These are phyloP conservation scores for Pichia gijzeniarum DNA, from an alignment of 805 yeast species.

Conservation along the genomic window DNA sequence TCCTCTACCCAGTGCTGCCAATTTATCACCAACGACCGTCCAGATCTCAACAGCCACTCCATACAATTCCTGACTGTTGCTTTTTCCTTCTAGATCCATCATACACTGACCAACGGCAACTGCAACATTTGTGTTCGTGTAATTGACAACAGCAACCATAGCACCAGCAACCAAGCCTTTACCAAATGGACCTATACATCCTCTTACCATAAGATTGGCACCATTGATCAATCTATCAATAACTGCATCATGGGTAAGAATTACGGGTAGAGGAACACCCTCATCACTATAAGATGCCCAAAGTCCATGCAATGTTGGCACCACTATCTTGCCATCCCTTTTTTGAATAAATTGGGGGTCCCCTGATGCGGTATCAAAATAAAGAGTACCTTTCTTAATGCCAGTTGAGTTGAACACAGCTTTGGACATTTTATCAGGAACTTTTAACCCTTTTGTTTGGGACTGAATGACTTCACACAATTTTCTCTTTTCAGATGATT, in stretches of 20 bases:
- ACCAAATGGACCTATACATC: slow-evolving; percentile 58
- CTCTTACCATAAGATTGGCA: slow-evolving; percentile 77
- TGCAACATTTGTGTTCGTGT: slow-evolving; percentile 52
- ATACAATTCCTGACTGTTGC: slow-evolving; percentile 46
- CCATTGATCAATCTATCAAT: slow-evolving; percentile 66
- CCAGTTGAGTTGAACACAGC: slow-evolving; percentile 53
- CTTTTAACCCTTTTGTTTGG: slow-evolving; percentile 20
- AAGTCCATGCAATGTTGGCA: slow-evolving; percentile 69
- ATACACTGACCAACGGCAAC: slow-evolving; percentile 67
- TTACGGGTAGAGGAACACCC: slow-evolving; percentile 43
- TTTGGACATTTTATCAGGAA: slow-evolving; percentile 54
- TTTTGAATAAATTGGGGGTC: slow-evolving; percentile 65
- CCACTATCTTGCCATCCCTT: slow-evolving; percentile 39
- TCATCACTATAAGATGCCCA: slow-evolving; percentile 42
- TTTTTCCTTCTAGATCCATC: slow-evolving; percentile 38
- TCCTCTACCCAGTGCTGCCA: slow-evolving; percentile 43
- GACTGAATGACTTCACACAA: slow-evolving; percentile 32
- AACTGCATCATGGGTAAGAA: slow-evolving; percentile 69
- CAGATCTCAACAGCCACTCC: slow-evolving; percentile 76
- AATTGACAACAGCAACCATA: slow-evolving; percentile 66
- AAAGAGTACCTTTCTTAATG: slow-evolving; percentile 52
- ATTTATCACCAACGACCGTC: slow-evolving; percentile 64
- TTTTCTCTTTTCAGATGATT: slow-evolving; percentile 71
- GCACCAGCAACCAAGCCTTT: slow-evolving; percentile 40
- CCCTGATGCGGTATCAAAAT: slow-evolving; percentile 48